phyloP scores from a whole-genome alignment of 78 protist genomes.

The Protostelium mycophagum region DNA sequence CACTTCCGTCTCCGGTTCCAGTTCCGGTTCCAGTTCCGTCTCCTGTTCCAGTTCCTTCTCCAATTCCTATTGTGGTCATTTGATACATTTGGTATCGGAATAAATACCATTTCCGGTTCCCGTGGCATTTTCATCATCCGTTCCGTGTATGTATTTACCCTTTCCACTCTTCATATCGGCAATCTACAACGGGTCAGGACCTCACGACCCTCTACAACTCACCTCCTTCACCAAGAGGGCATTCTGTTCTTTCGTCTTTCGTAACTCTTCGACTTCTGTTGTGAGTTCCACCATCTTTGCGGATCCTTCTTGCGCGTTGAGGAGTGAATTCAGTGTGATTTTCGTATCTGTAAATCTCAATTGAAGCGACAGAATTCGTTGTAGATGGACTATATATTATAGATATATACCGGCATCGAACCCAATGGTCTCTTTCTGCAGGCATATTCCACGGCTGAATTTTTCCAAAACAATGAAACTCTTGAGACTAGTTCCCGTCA shows the following conservation, averaged over 20 bases:
- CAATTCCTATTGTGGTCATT: not conserved
- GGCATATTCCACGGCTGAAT: not conserved
- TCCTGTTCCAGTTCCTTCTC: not conserved
- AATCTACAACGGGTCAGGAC: not conserved
- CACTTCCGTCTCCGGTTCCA: not conserved
- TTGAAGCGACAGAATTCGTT: not conserved
- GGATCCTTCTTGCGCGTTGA: not conserved
- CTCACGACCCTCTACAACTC: not conserved
- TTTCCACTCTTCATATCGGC: not conserved
- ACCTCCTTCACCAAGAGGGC: not conserved
- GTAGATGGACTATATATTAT: not conserved
- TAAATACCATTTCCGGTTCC: not conserved
- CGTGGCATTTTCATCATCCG: not conserved
- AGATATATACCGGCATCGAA: not conserved
- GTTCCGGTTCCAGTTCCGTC: not conserved
- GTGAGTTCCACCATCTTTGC: not conserved
- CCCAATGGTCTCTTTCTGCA: not conserved
- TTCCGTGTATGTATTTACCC: not conserved
- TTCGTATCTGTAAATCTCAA: not conserved
- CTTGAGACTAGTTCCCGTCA: not conserved
- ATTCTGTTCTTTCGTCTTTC: not conserved
- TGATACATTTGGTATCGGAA: not conserved
- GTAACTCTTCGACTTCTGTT: not conserved
- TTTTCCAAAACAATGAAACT: not conserved
- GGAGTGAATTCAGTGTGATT: not conserved